Evolutionary conservation across 345 rosid species (phyloP), one percentile per base, ranked within the genome.

Genomic region (Citrus hindsii): DNA sequence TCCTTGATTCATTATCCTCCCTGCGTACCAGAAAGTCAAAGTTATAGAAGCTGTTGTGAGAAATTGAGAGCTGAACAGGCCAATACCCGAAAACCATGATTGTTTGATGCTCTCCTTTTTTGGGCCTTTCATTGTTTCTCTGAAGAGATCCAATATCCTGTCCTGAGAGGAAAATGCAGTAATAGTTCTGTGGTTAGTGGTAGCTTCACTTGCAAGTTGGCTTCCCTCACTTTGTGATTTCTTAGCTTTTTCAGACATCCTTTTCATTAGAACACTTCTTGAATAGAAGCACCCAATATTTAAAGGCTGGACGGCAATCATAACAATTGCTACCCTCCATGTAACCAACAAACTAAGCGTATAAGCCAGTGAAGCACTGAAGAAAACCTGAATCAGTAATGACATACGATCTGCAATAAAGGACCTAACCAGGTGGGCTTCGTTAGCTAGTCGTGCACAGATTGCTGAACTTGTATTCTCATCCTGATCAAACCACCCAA

Each of bases 121-220:
- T 1, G 89, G 89, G 6, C 86, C 86, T 77, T 58, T 81, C 81
- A 83, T 80, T 27, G 88, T 70, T 46, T 62, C 82, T 59, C 30
- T 35, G 37, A 82, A 86, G 38, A 89, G 73, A 64, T 28, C 37
- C 72, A 86, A 25, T 51, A 89, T 84, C 73, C 84, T 86, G 38
- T 80, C 59, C 69, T 87, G 86, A 71, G 91, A 86, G 48, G 92
- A 86, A 58, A 89, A 89, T 22, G 88, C 89, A 0, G 84, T 76
- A 48, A 89, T 87, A 8, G 90, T 87, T 59, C 90, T 83, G 76
- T 86, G 87, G 77, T 89, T 87, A 42, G 63, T 62, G 61, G 82
- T 81, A 40, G 89, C 89, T 81, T 87, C 88, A 33, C 88, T 86
- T 65, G 92, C 90, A 6, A 86, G 76, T 42, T 87, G 85, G 78